These are phyloP conservation scores for Fomitopsis pinicola DNA, from an alignment of 1,284 basidiomycete species.

Conservation along the genomic window DNA sequence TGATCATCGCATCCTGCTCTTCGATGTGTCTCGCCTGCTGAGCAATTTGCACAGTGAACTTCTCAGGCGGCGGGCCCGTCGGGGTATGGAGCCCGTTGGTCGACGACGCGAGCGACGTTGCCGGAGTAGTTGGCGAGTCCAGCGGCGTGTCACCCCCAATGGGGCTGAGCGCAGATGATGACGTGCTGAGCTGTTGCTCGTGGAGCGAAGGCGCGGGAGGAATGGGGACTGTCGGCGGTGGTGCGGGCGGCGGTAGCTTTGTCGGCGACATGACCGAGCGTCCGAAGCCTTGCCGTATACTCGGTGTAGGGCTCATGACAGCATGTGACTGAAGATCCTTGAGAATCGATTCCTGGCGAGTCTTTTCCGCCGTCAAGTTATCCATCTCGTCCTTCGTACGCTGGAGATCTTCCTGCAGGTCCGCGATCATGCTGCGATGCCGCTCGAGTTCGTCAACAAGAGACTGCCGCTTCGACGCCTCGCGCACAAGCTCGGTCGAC, in stretches of 20 bases:
- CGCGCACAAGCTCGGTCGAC: slow-evolving; percentile 60
- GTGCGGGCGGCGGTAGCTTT: slow-evolving; percentile 85
- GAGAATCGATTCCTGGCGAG: slow-evolving; percentile 57
- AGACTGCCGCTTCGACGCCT: slow-evolving; percentile 70
- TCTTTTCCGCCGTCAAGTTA: slow-evolving; percentile 66
- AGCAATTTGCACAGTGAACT: slow-evolving; percentile 57
- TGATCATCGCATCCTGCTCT: slow-evolving; percentile 87
- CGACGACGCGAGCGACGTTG: slow-evolving; percentile 53
- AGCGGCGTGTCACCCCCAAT: slow-evolving; percentile 48
- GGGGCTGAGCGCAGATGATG: slow-evolving; percentile 45
- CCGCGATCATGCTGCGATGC: slow-evolving; percentile 69
- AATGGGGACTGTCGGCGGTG: slow-evolving; percentile 84
- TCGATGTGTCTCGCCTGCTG: slow-evolving; percentile 73
- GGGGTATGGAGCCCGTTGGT: slow-evolving; percentile 29
- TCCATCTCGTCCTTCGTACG: slow-evolving; percentile 80
- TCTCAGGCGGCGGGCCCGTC: slow-evolving; percentile 41
- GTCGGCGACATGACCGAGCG: slow-evolving; percentile 53
- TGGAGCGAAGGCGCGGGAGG: slow-evolving; percentile 70
- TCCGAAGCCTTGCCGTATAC: slow-evolving; percentile 39
- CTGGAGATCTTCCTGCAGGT: slow-evolving; percentile 72
- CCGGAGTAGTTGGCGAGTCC: slow-evolving; percentile 53
- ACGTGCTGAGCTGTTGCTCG: slow-evolving; percentile 35
- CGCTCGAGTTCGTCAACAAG: slow-evolving; percentile 71
- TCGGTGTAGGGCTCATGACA: slow-evolving; percentile 44
- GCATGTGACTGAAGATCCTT: slow-evolving; percentile 77